Evolutionary conservation across 352 stramenopile genomes (phyloP).

Genomic region (Phytophthora sp.): DNA sequence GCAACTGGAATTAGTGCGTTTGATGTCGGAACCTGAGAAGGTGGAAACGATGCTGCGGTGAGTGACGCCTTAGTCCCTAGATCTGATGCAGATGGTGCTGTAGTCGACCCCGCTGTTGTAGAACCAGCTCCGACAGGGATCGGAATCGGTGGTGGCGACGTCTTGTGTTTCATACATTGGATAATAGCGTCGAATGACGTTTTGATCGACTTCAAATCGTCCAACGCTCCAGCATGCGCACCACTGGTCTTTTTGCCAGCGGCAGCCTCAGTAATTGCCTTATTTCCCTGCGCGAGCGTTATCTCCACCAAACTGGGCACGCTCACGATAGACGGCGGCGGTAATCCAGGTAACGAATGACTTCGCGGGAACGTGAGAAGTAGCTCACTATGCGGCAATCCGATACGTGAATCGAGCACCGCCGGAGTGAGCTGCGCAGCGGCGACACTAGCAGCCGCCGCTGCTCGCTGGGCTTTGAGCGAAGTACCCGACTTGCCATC

Average conservation of each 20-base stretch:
- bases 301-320: conserved; percentile 59
- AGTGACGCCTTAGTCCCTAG: conserved; percentile 40
- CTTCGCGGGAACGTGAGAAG: conserved; percentile 55
- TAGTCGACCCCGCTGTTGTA: conserved; percentile 3
- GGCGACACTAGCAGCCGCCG: conserved; percentile 36
- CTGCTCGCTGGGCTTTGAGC: conserved; percentile 55
- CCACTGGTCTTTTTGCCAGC: conserved; percentile 21
- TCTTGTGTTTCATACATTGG: conserved; percentile 87
- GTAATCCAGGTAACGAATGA: conserved; percentile 67
- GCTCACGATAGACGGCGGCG: conserved; percentile 65
- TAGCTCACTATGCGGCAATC: conserved; percentile 57
- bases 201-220: conserved; percentile 82
- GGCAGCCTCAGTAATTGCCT: conserved; percentile 18
- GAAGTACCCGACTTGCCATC: conserved; percentile 43
- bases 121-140: conserved; percentile 41
- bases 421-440: conserved; percentile 49
- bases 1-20: conserved; percentile 1
- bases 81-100: conserved; percentile 17
- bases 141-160: conserved; percentile 71
- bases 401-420: conserved; percentile 66
- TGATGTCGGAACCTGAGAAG: conserved; percentile 13
- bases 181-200: conserved; percentile 86
- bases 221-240: conserved; percentile 32
- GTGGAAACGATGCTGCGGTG: conserved; percentile 33
- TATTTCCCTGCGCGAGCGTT: conserved; percentile 61